Base-by-base conservation (phyloP, 306 rosid genomes). In the Pyrus bretschneideri region DNA sequence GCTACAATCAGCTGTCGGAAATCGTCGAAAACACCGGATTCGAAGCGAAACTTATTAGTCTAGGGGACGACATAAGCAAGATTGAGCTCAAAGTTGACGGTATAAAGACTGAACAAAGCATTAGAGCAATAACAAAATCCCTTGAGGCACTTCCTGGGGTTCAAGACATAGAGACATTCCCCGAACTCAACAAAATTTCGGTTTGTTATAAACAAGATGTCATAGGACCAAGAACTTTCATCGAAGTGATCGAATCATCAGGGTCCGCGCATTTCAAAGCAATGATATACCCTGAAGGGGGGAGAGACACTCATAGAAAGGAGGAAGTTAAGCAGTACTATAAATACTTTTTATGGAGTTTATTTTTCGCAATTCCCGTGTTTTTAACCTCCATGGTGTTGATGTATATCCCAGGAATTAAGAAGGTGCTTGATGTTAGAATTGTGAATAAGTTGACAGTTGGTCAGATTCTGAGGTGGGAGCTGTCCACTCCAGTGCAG, bases 321-420 rank as follows among this genome's bases (percentile, higher is more conserved):
- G 65, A 81, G 10, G 95, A 93, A 69, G 91, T 91, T 73, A 81
- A 75, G 60, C 84, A 79, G 19, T 87, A 87, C 75, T 85, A 73
- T 70, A 84, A 63, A 44, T 84, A 69, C 25, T 86, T 93, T 46
- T 30, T 85, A 18, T 91, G 94, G 98, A 89, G 98, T 57, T 80
- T 84, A 77, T 69, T 78, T 76, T 88, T 86, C 42, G 83, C 94
- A 10, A 40, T 89, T 79, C 98, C 98, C 6, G 87, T 93, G 21
- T 93, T 93, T 75, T 75, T 93, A 30, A 90, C 91, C 68, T 89
- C 96, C 55, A 93, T 93, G 98, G 89, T 93, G 1, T 84, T 93
- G 60, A 91, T 87, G 93, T 87, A 91, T 63, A 72, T 93, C 17
- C 91, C 98, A 55, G 85, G 86, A 66, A 54, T 87, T 17, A 88